A percentile compares a stretch with the other conserved stretches of the same genome.
Evolutionary conservation across 768 basidiomycete species (phyloP).

Genomic region (Lepiota subincarnata): DNA sequence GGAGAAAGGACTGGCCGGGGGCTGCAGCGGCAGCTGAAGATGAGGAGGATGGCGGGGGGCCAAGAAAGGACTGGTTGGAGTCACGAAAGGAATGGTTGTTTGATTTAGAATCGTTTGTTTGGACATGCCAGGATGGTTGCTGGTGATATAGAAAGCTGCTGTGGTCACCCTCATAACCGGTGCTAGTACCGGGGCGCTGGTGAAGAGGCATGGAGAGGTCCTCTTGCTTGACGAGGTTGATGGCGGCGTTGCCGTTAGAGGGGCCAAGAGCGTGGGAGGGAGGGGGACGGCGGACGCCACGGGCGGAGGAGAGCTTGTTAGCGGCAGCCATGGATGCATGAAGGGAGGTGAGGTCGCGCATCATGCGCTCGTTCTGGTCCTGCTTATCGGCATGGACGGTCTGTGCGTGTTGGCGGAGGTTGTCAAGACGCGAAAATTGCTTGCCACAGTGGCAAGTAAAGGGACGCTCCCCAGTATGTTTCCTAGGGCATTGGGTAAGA

Average conservation of each 20-base stretch:
- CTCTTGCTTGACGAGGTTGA: constrained; percentile 38
- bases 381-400: constrained; percentile 95
- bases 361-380: constrained; percentile 86
- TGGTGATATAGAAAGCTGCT: constrained; percentile 28
- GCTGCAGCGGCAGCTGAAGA: constrained; percentile 29
- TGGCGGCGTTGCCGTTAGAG: constrained; percentile 12
- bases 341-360: constrained; percentile 81
- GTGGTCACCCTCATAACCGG: constrained; percentile 61
- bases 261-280: constrained; percentile 17
- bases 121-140: constrained; percentile 9
- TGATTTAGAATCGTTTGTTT: constrained; percentile 7
- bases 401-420: constrained; percentile 94
- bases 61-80: constrained; percentile 80
- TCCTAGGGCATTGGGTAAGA: constrained; percentile 42
- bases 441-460: constrained; percentile 96
- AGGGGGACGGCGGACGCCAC: constrained; percentile 17
- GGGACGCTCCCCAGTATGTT: constrained; percentile 97
- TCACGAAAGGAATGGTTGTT: constrained; percentile 70
- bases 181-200: constrained; percentile 67
- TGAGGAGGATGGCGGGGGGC: constrained; percentile 23
- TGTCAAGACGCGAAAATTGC: constrained; percentile 94
- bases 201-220: constrained; percentile 29
- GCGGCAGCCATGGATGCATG: constrained; percentile 76
- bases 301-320: constrained; percentile 32
- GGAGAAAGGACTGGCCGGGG: constrained; percentile 68